Percentiles rank a stretch among this genome's conserved stretches.
Conservation (phyloP, 148 eudicot species). For the Spergularia bocconei region DNA sequence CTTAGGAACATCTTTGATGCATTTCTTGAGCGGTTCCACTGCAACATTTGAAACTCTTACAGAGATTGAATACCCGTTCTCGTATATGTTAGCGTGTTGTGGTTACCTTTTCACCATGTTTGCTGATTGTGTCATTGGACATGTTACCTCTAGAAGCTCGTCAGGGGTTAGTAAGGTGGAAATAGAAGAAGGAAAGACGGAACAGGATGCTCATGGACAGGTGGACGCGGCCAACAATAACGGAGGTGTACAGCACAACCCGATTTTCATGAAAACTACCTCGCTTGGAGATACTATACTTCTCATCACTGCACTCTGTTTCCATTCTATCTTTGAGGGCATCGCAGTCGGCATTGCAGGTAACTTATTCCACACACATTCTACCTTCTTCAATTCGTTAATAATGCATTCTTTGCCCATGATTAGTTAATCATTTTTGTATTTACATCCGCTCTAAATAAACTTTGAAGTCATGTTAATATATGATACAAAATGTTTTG, state of each 20-base stretch:
- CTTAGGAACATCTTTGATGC: conserved; percentile 60
- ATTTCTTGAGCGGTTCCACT: conserved; percentile 58
- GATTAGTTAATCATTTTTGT: too few species aligned
- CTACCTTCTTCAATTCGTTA: background rate
- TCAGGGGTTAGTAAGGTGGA: conserved; percentile 27
- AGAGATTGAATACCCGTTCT: conserved; percentile 45
- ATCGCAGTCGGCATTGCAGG: conserved; percentile 84
- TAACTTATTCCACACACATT: conserved; percentile 11
- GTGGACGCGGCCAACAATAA: background rate
- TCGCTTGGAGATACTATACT: conserved; percentile 62
- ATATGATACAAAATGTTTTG: too few species aligned
- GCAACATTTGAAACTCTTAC: conserved; percentile 44
- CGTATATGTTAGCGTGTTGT: conserved; percentile 63
- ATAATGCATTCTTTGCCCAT: too few species aligned
- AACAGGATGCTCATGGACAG: background rate
- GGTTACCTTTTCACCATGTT: conserved; percentile 76
- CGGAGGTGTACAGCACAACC: conserved; percentile 17
- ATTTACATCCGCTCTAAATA: background rate
- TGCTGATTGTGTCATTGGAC: conserved; percentile 43
- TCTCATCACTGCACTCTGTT: conserved; percentile 68
- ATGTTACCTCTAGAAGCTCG: conserved; percentile 26
- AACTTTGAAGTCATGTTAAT: too few species aligned
- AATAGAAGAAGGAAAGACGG: conserved; percentile 20
- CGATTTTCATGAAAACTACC: conserved; percentile 39
- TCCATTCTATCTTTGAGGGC: conserved; percentile 82